Evolutionary conservation across 2,329 filamentous ascomycete genomes (phyloP).

Genomic region (Atkinsonella texensis): DNA sequence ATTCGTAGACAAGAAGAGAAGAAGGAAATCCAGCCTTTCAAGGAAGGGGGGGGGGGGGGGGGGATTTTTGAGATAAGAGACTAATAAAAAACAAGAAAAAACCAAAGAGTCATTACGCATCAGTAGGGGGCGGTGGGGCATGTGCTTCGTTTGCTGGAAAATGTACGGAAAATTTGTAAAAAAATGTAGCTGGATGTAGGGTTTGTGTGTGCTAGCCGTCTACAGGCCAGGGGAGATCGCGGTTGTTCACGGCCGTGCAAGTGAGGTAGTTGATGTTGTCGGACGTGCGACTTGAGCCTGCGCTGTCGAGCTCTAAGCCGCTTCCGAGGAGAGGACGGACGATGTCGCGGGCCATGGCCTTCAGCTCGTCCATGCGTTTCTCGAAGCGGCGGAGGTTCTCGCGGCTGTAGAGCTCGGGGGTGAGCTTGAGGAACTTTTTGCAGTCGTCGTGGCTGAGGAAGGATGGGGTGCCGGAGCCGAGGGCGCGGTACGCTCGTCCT

Average conservation of each 20-base stretch:
- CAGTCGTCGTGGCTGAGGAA: constrained; percentile 81
- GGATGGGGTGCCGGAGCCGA: constrained; percentile 48
- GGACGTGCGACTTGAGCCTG: constrained; percentile 25
- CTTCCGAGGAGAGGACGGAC: constrained; percentile 81
- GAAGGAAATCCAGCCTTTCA: constrained; percentile 4
- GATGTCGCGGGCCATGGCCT: constrained; percentile 67
- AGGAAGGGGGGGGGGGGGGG: background rate
- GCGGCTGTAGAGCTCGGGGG: constrained; percentile 69
- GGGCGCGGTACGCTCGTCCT: constrained; percentile 64
- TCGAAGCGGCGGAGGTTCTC: constrained; percentile 83
- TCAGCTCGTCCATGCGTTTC: constrained; percentile 77
- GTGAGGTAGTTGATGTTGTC: constrained; percentile 38
- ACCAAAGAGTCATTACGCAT: no score
- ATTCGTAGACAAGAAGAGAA: background rate
- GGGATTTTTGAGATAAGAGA: constrained; percentile 9
- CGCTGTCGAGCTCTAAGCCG: constrained; percentile 66
- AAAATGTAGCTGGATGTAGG: no score
- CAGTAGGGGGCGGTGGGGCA: no score
- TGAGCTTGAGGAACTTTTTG: constrained; percentile 78
- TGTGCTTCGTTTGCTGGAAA: background rate
- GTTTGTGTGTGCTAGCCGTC: constrained; percentile 18
- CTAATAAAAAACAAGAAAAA: background rate
- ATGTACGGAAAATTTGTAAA: no score
- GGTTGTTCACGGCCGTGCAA: constrained; percentile 34
- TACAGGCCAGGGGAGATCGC: constrained; percentile 38